phyloP scores from a whole-genome alignment of 202 grass and related monocot genomes.

The Setaria viridis region DNA sequence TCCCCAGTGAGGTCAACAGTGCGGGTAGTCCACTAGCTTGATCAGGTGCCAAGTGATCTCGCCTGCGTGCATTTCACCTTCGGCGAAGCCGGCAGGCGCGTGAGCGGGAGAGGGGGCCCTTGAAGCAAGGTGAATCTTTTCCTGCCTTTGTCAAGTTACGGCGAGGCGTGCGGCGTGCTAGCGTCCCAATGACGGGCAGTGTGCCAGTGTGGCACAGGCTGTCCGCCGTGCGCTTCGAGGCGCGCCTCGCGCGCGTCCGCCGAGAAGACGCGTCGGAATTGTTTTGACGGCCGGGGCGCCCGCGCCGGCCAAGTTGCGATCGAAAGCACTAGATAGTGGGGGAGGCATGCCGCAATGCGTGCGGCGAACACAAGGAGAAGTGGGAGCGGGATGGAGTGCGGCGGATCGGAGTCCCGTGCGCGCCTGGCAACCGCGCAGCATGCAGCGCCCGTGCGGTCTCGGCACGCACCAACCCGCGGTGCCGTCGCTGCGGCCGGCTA shows the following conservation, averaged over 20 bases:
- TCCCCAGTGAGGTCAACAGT: not conserved
- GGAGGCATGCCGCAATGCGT: not conserved
- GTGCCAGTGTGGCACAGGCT: slow-evolving; percentile 42
- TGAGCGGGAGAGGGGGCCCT: not conserved
- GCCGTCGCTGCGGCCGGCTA: not conserved
- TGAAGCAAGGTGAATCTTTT: not conserved
- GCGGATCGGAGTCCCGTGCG: not conserved
- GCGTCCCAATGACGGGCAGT: slow-evolving; percentile 4
- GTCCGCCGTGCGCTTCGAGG: slow-evolving; percentile 41
- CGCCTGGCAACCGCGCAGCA: not conserved
- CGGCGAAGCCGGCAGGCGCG: not conserved
- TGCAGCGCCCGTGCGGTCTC: slow-evolving; percentile 32
- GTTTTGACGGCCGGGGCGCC: slow-evolving; percentile 29
- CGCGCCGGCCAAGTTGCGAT: slow-evolving; percentile 12
- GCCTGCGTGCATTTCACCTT: not conserved
- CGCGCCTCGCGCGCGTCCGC: slow-evolving; percentile 37
- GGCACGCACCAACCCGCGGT: not conserved
- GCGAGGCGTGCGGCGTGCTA: not conserved
- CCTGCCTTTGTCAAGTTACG: not conserved
- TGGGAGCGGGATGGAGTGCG: slow-evolving; percentile 20
- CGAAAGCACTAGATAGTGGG: slow-evolving; percentile 8
- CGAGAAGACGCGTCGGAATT: slow-evolving; percentile 48
- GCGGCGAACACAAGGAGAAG: not conserved
- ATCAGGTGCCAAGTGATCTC: slow-evolving; percentile 21
- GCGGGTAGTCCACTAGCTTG: not conserved